Evolutionary conservation across 2,329 filamentous ascomycete genomes (phyloP), one percentile per base, ranked within the genome.

Genomic region (Fusarium xylarioides): DNA sequence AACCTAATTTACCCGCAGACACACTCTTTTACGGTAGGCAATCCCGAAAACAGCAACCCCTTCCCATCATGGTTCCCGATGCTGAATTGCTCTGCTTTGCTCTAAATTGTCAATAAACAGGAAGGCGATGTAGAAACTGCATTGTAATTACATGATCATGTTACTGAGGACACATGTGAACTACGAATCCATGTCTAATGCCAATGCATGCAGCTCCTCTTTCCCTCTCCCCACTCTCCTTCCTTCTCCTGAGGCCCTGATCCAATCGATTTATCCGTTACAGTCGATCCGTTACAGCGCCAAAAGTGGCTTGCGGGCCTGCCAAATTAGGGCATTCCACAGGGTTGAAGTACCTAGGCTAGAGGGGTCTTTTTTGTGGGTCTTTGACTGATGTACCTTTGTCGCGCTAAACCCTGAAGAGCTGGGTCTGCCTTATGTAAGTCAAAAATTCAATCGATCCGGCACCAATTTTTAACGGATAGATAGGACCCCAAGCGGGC

Each of bases 1-100:
- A 66, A 63, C 66, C 52, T 69, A 69, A 69, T 69, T 69, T 73
- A 65, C 58, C 71, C 67, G 67, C 42, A 23, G 57, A 23, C 63
- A 28, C 63, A 35, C 38, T 53, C 40, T 65, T 43, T 68, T 57
- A 42, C 62, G 66, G 66, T 60, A 74, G 63, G 70, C 53, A 66
- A 68, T 71, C 65, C 70, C 61, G 70, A 65, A 65, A 50, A 52
- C 23, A 67, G 61, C 55, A 55, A 53, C 58, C 59, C 38, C 55
- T 58, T 74, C 47, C 44, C 52, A 59, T 34, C 50, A 38, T 35
- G 16, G 43, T 52, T 62, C 46, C 46, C 56, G 34, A 46, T 63
- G 53, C 40, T 42, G 42, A 53, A 34, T 32, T 35, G 32, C 30
- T 50, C 38, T 50, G 30, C 12, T 26, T 16, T 52, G 26, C 43